Base-by-base conservation (phyloP, 176 grass and related monocot species). In the Dactylis glomerata region DNA sequence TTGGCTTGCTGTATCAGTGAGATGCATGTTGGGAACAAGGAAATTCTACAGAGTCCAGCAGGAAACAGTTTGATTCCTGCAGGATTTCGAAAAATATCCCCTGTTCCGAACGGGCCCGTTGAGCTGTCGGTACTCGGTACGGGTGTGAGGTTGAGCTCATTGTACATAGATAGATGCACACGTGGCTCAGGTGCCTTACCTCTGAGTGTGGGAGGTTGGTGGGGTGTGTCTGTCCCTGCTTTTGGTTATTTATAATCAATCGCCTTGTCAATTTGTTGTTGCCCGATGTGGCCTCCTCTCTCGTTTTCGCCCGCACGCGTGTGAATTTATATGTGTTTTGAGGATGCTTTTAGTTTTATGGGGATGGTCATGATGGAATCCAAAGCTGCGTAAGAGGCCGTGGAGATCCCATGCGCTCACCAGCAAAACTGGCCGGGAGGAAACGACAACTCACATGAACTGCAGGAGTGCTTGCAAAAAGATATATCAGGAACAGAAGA, bases 91-190 rank as follows among this genome's bases (percentile, higher is more conserved):
- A 65, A 63, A 63, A 31, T 31, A 33, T 65, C 30, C 16, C 62
- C 26, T 17, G 26, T 64, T 64, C 61, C 61, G 8, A 64, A 64
- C 28, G 61, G 13, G 5, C 0, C 28, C 37, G 62, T 77, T 40
- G 62, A 57, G 82, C 16, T 61, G 57, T 84, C 44, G 59, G 44
- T 80, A 45, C 9, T 84, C 44, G 59, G 44, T 80, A 45, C 9
- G 73, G 82, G 83, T 86, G 88, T 90, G 83, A 86, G 83, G 88
- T 77, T 90, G 78, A 90, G 88, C 83, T 82, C 41, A 2, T 22
- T 82, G 88, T 90, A 62, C 9, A 44, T 68, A 14, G 42, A 42
- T 1, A 63, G 20, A 46, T 68, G 20, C 61, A 64, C 16, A 23
- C 56, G 74, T 56, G 32, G 83, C 88, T 90, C 83, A 82, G 73